Percentiles rank a stretch among this genome's conserved stretches.
These are phyloP conservation scores for Cystoisospora suis DNA, from an alignment of 169 alveolate genomes.

Conservation along the genomic window DNA sequence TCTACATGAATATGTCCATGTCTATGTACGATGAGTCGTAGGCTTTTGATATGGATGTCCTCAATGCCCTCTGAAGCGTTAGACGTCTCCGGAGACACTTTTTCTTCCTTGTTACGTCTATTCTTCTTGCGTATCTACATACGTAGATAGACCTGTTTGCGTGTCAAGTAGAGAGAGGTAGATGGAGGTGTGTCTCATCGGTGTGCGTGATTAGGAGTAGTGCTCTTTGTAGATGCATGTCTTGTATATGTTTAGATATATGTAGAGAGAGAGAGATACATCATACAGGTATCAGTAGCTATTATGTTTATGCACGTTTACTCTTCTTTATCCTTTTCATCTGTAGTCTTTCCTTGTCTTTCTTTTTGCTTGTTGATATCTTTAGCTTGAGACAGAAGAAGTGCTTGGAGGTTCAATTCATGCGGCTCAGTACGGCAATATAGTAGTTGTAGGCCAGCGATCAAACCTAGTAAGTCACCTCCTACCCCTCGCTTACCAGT, in stretches of 20 bases:
- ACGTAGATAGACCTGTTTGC: not conserved
- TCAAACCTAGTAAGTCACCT: constrained; percentile 72
- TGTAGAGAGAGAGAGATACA: not conserved
- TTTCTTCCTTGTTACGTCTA: not conserved
- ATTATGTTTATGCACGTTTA: not conserved
- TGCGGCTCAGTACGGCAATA: constrained; percentile 90
- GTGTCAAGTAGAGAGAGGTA: too few species aligned
- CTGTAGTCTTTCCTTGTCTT: not conserved
- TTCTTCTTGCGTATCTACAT: not conserved
- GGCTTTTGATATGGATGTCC: too few species aligned
- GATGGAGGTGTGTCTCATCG: too few species aligned
- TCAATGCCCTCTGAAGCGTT: too few species aligned
- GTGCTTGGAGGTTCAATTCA: constrained; percentile 89
- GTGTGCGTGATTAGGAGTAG: not conserved
- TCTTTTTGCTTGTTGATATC: not conserved
- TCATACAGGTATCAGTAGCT: not conserved
- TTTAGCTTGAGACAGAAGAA: constrained; percentile 84
- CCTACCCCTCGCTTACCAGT: not conserved
- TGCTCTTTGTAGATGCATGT: not conserved
- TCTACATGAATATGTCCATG: not conserved
- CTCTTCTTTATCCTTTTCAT: not conserved
- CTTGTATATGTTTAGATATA: not conserved
- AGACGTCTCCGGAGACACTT: too few species aligned
- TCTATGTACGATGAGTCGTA: not conserved
- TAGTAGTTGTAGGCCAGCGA: constrained; percentile 89